Conservation (phyloP, 2,329 filamentous ascomycete species). For the Diplocarpon rosae region DNA sequence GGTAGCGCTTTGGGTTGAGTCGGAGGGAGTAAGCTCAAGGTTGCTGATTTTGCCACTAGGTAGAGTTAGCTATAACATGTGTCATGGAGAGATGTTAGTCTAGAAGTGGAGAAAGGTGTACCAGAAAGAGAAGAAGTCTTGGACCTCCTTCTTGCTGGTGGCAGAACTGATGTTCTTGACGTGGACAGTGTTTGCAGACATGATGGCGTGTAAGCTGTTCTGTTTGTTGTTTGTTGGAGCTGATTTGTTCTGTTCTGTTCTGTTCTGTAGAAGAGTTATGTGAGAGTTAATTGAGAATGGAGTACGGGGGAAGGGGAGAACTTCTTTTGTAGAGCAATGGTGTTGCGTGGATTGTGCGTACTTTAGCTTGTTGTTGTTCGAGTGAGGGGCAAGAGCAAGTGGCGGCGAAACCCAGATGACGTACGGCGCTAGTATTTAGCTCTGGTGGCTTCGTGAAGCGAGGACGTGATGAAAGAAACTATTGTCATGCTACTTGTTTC, state of each 20-base stretch:
- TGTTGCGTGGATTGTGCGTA: background rate
- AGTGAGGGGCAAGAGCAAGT: background rate
- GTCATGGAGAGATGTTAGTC: background rate
- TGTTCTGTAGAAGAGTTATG: background rate
- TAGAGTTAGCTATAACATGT: constrained; percentile 15
- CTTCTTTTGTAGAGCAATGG: background rate
- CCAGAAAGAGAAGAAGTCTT: constrained; percentile 97
- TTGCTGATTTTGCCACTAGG: constrained; percentile 79
- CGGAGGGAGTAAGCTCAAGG: constrained; percentile 60
- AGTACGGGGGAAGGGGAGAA: background rate
- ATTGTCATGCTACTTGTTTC: background rate
- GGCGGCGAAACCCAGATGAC: background rate
- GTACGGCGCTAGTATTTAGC: background rate
- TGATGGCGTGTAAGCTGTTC: constrained; percentile 12
- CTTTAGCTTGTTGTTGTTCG: background rate
- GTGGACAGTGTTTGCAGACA: constrained; percentile 51
- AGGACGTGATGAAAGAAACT: background rate
- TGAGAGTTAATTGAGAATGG: background rate
- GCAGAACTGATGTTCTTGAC: constrained; percentile 78
- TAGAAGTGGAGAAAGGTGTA: constrained; percentile 31
- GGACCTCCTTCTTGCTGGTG: constrained; percentile 83
- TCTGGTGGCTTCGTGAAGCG: background rate
- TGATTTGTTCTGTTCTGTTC: background rate
- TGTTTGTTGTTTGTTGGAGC: background rate
- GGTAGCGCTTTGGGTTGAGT: constrained; percentile 69